Conservation (phyloP, 2,329 filamentous ascomycete species). For the Aureobasidium sp. region DNA sequence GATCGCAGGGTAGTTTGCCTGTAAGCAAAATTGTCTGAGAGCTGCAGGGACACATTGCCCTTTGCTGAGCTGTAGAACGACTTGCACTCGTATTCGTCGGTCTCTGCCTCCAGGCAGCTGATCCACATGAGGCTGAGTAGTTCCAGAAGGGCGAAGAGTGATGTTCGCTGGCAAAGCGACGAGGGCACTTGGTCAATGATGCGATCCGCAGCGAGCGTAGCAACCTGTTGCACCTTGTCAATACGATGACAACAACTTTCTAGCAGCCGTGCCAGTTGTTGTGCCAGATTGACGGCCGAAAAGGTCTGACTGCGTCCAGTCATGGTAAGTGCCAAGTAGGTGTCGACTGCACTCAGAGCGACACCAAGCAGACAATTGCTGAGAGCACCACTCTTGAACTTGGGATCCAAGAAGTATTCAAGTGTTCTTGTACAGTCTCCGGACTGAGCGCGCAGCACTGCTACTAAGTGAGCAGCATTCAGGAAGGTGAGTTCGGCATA, state of each 20-base stretch:
- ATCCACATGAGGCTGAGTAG: slow-evolving; percentile 91
- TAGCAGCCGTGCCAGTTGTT: slow-evolving; percentile 79
- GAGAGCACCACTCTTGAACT: slow-evolving; percentile 57
- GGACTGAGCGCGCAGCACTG: slow-evolving; percentile 75
- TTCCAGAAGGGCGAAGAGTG: slow-evolving; percentile 87
- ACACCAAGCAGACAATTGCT: slow-evolving; percentile 58
- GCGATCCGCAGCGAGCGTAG: slow-evolving; percentile 73
- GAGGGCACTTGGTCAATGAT: slow-evolving; percentile 83
- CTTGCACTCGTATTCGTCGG: slow-evolving; percentile 84
- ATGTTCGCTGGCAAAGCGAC: slow-evolving; percentile 79
- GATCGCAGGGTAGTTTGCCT: slow-evolving; percentile 71
- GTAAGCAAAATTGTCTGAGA: slow-evolving; percentile 89
- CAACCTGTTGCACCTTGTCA: slow-evolving; percentile 80
- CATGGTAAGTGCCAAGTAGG: slow-evolving; percentile 71
- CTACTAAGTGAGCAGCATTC: slow-evolving; percentile 82
- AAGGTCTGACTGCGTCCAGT: slow-evolving; percentile 67
- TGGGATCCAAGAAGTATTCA: slow-evolving; percentile 91
- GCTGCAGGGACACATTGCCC: slow-evolving; percentile 72
- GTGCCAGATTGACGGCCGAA: slow-evolving; percentile 84
- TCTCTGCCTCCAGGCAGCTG: slow-evolving; percentile 88
- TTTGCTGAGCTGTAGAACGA: slow-evolving; percentile 71
- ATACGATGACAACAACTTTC: slow-evolving; percentile 90
- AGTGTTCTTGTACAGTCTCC: slow-evolving; percentile 87
- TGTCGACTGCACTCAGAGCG: slow-evolving; percentile 63
- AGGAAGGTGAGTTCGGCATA: slow-evolving; percentile 91